Base-by-base conservation (phyloP, 2,329 filamentous ascomycete genomes). In the Moelleriella libera region DNA sequence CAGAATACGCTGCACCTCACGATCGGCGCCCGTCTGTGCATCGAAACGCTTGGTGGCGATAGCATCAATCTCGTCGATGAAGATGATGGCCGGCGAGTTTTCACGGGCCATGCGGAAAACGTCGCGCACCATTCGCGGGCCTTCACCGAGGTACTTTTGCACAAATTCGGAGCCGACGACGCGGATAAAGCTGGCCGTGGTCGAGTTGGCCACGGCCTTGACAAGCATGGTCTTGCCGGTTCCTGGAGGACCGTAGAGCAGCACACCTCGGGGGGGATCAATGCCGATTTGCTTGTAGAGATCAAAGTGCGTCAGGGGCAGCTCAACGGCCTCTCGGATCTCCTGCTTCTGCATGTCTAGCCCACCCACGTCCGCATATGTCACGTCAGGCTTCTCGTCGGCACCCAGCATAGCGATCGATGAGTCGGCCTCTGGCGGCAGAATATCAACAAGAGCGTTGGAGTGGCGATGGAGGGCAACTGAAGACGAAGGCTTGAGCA, bases 331-430 rank as follows among this genome's bases (percentile, higher is more conserved):
- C 70, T 98, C 92, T 55, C 92, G 80, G 54, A 98, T 98, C 68
- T 98, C 92, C 70, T 98, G 92, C 74, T 98, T 98, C 71, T 98
- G 92, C 92, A 98, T 98, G 60, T 98, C 92, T 55, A 97, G 70
- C 45, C 92, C 92, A 72, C 92, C 92, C 52, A 98, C 92, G 66
- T 98, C 92, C 52, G 89, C 90, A 60, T 98, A 98, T 42, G 89
- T 94, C 50, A 98, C 87, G 66, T 98, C 92, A 34, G 92, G 92
- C 76, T 97, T 98, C 77, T 98, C 92, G 61, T 95, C 86, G 49
- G 83, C 78, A 51, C 90, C 90, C 47, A 98, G 78, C 92, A 98
- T 98, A 54, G 92, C 92, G 64, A 98, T 98, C 40, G 89, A 96
- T 39, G 89, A 96, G 70, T 98, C 92, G 51, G 92, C 92, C 73